phyloP scores from a whole-genome alignment of 2,329 filamentous ascomycete species.

The Pseudogymnoascus sp. region DNA sequence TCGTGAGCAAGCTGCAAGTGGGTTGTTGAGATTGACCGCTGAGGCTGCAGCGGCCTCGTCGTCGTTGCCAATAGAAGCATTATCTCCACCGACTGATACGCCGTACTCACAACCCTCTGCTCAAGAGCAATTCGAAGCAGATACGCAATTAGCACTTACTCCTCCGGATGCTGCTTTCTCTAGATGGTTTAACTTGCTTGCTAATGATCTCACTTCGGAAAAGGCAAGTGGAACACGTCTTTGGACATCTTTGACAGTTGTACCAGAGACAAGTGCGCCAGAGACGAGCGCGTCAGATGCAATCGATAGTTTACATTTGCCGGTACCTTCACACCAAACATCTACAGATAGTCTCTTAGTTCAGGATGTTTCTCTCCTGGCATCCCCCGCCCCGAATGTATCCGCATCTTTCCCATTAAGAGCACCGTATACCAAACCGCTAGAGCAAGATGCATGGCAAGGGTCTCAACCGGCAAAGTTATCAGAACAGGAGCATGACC shows the following conservation, averaged over 20 bases:
- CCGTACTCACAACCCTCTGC: not conserved
- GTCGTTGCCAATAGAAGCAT: not conserved
- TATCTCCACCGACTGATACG: not conserved
- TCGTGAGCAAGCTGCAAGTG: conserved; percentile 9
- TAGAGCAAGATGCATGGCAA: conserved; percentile 18
- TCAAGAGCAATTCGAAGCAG: not conserved
- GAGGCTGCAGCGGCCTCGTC: not conserved
- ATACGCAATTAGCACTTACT: conserved; percentile 8
- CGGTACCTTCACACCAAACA: not conserved
- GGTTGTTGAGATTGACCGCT: conserved; percentile 4
- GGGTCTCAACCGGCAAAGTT: conserved; percentile 17
- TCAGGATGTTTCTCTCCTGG: not conserved
- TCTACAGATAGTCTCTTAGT: not conserved
- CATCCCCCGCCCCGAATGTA: not conserved
- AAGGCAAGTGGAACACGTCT: not conserved
- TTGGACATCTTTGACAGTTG: conserved; percentile 11
- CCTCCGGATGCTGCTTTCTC: conserved; percentile 10
- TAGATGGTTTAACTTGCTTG: conserved; percentile 14
- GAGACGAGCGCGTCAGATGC: conserved; percentile 2
- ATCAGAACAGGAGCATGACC: conserved; percentile 18
- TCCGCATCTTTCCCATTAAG: not conserved
- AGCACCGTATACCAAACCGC: conserved; percentile 11
- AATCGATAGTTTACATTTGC: not conserved
- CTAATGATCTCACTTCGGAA: conserved; percentile 9
- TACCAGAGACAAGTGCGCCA: conserved; percentile 11